Conservation (phyloP, 2,329 filamentous ascomycete species). For the Teratosphaeria destructans region DNA sequence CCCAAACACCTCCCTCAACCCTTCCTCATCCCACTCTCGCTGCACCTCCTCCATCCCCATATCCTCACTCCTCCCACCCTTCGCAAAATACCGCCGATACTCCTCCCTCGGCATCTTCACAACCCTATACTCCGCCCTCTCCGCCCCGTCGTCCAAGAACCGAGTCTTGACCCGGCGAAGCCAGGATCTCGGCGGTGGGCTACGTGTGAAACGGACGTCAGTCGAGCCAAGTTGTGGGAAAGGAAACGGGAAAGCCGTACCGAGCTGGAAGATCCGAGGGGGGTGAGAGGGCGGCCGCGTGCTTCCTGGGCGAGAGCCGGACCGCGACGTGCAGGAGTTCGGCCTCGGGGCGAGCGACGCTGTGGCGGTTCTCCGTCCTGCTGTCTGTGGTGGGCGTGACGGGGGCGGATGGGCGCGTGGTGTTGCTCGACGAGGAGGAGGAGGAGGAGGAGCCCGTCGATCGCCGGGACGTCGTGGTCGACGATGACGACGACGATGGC, state of each 20-base stretch:
- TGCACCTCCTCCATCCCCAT: conserved; percentile 20
- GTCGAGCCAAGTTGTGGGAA: not conserved
- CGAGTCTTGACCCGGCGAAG: conserved; percentile 19
- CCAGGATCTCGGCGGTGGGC: conserved; percentile 16
- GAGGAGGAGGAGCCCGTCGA: no score
- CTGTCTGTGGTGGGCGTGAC: no score
- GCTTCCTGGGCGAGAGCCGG: no score
- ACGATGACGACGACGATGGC: no score
- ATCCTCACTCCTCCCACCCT: conserved; percentile 17
- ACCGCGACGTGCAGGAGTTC: no score
- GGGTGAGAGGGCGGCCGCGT: no score
- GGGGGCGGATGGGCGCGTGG: no score
- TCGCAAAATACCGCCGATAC: conserved; percentile 16
- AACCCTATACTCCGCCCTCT: conserved; percentile 15
- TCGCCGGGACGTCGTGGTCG: no score
- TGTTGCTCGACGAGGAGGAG: no score
- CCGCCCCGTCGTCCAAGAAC: conserved; percentile 9
- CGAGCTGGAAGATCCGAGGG: not conserved
- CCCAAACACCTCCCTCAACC: not conserved
- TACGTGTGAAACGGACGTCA: conserved; percentile 1
- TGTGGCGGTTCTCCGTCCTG: no score
- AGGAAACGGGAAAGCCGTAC: not conserved
- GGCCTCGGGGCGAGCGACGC: no score
- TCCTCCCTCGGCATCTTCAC: conserved; percentile 23
- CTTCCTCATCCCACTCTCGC: conserved; percentile 13